Evolutionary conservation across 2,329 filamentous ascomycete genomes (phyloP).

Genomic region (Aurifilum marmelostoma): DNA sequence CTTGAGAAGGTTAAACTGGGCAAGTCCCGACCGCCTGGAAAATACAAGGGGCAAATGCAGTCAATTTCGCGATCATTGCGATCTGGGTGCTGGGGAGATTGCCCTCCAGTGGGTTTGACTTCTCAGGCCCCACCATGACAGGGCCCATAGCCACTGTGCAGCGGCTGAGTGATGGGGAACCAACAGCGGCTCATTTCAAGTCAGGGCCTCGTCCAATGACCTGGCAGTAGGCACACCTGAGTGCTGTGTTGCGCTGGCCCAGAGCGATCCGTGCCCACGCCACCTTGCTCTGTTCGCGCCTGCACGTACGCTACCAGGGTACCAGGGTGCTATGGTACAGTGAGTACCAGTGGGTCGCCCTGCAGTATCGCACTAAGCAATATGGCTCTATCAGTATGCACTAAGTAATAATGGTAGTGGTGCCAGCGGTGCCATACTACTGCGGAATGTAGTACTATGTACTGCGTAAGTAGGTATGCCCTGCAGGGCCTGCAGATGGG

Average conservation of each 20-base stretch:
- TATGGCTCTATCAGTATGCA: no score
- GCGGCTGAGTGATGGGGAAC: not conserved
- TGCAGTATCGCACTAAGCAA: not conserved
- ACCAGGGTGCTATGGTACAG: no score
- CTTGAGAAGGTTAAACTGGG: no score
- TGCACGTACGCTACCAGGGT: no score
- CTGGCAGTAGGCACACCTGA: not conserved
- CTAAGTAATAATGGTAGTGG: not conserved
- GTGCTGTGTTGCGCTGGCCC: not conserved
- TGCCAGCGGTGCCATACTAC: no score
- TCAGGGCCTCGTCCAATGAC: not conserved
- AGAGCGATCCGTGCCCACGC: not conserved
- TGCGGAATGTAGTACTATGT: not conserved
- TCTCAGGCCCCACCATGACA: not conserved
- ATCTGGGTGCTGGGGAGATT: conserved; percentile 16
- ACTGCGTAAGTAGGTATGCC: no score
- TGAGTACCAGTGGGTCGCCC: not conserved
- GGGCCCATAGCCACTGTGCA: not conserved
- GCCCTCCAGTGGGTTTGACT: conserved; percentile 4
- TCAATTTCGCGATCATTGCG: conserved; percentile 12
- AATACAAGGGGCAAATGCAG: conserved; percentile 10
- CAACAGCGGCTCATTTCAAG: conserved; percentile 7
- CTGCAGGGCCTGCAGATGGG: no score
- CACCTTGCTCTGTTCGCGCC: not conserved
- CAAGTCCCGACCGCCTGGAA: conserved; percentile 1